Conservation (phyloP, 2,329 filamentous ascomycete genomes). For the Penicillium psychrosexuale region DNA sequence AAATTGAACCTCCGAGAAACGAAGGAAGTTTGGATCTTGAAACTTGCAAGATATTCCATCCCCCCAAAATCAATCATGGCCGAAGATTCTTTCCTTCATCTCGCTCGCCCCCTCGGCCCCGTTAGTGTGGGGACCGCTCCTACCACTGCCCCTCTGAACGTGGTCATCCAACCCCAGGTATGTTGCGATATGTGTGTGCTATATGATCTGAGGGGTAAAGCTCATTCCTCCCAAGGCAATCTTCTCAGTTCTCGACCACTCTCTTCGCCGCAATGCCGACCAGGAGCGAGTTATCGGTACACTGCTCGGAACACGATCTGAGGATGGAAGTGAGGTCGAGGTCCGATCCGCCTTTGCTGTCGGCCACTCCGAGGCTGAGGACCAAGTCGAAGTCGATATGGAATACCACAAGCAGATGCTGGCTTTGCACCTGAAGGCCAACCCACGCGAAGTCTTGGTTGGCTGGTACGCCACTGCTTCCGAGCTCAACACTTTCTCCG, state of each 20-base stretch:
- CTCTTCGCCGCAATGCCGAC: constrained; percentile 83
- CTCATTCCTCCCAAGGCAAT: constrained; percentile 49
- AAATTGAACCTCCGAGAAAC: constrained; percentile 29
- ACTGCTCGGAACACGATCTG: constrained; percentile 84
- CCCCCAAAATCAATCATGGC: constrained; percentile 67
- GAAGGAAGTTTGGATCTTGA: constrained; percentile 17
- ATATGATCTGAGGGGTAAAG: constrained; percentile 7
- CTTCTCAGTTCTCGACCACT: constrained; percentile 78
- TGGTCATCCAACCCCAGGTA: constrained; percentile 95
- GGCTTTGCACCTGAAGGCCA: constrained; percentile 85
- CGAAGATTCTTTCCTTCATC: constrained; percentile 86
- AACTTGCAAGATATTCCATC: constrained; percentile 13
- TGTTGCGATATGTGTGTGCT: constrained; percentile 25
- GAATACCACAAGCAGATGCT: constrained; percentile 99
- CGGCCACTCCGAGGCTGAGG: constrained; percentile 95
- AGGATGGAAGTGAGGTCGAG: constrained; percentile 95
- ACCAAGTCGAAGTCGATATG: constrained; percentile 99
- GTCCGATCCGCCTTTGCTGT: constrained; percentile 97
- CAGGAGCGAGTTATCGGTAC: constrained; percentile 96
- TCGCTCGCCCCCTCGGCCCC: constrained; percentile 86
- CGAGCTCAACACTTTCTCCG: constrained; percentile 97
- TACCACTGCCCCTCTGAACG: constrained; percentile 85
- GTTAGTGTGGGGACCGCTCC: constrained; percentile 73
- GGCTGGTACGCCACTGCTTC: constrained; percentile 98
- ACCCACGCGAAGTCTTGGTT: constrained; percentile 88